Evolutionary conservation across 2,329 filamentous ascomycete species (phyloP), one percentile per base, ranked within the genome.

Genomic region (Penicillium brasilianum): DNA sequence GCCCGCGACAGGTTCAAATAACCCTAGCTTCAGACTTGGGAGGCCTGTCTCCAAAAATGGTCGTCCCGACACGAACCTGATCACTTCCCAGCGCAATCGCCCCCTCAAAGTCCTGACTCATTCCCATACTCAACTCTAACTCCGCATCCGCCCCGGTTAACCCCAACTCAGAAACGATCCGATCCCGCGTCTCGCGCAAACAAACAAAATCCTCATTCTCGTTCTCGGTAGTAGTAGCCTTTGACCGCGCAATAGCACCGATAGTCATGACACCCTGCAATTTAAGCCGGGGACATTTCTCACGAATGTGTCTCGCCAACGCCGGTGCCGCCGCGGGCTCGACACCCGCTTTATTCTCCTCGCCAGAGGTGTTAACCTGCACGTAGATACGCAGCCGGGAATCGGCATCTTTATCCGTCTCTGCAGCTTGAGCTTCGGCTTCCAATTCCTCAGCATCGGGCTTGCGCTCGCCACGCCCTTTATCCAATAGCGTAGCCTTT

Each of bases 221-320:
- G n/a, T 82, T 89, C 68, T 91, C 92, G 0, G 85, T 80, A 1
- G 88, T 90, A 2, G 88, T 88, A 16, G 86, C 91, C 71, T 87
- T 85, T 69, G 91, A 95, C 64, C 94, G 82, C 52, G 93, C 94
- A 75, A 98, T 96, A 18, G 94, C 93, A 1, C 95, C 95, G 72
- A 99, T 98, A 1, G 95, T 99, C 95, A 99, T 99, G 39, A 99
- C 78, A 0, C 95, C 95, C 32, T 90, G 83, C 2, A 99, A 81
- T 59, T 85, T 81, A 39, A 99, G 81, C 74, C 88, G 84, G 1
- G 91, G 88, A 75, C 92, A 96, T 39, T 86, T 82, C 4, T 89
- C 82, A 11, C 85, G 76, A 55, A 99, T 87, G 71, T 90, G 85
- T 55, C 83, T 83, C 74, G 91, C 94, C 41, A 98, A 80, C 0